A percentile compares a stretch with the other conserved stretches of the same genome.
Conservation (phyloP, 805 yeast genomes). For the Metschnikowia borealis region DNA sequence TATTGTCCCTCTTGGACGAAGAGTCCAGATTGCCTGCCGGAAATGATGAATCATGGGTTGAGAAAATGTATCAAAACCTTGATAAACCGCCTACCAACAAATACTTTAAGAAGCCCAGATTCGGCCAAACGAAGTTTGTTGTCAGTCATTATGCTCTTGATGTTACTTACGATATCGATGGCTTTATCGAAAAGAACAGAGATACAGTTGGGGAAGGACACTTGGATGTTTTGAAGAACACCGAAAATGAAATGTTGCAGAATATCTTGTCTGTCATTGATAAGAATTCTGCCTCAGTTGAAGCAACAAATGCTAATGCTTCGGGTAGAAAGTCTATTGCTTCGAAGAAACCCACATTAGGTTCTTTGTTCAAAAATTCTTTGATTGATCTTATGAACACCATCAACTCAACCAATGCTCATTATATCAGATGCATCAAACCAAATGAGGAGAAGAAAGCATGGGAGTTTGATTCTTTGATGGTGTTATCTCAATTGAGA, state of each 20-base stretch:
- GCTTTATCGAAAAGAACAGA: slow-evolving; percentile 94
- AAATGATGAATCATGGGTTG: slow-evolving; percentile 86
- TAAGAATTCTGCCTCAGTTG: slow-evolving; percentile 49
- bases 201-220: slow-evolving; percentile 97
- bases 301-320: slow-evolving; percentile 32
- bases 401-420: slow-evolving; percentile 91
- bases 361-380: slow-evolving; percentile 89
- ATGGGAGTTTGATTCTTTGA: slow-evolving; percentile 91
- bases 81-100: slow-evolving; percentile 71
- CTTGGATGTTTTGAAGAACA: slow-evolving; percentile 70
- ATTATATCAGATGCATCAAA: slow-evolving; percentile 94
- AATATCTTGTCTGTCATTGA: slow-evolving; percentile 66
- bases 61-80: slow-evolving; percentile 81
- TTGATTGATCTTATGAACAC: slow-evolving; percentile 90
- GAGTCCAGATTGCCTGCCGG: slow-evolving; percentile 95
- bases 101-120: slow-evolving; percentile 88
- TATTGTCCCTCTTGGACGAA: slow-evolving; percentile 84
- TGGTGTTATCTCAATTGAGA: slow-evolving; percentile 92
- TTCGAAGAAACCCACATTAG: slow-evolving; percentile 84
- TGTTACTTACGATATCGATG: slow-evolving; percentile 87
- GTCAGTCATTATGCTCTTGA: slow-evolving; percentile 94
- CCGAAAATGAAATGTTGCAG: slow-evolving; percentile 62
- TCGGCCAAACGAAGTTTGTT: slow-evolving; percentile 86
- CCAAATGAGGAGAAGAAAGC: slow-evolving; percentile 93
- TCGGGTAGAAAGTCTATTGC: slow-evolving; percentile 39